Percentiles rank a stretch among this genome's conserved stretches.
These are phyloP conservation scores for Dactylis glomerata DNA, from an alignment of 176 grass and related monocot genomes.

Conservation along the genomic window DNA sequence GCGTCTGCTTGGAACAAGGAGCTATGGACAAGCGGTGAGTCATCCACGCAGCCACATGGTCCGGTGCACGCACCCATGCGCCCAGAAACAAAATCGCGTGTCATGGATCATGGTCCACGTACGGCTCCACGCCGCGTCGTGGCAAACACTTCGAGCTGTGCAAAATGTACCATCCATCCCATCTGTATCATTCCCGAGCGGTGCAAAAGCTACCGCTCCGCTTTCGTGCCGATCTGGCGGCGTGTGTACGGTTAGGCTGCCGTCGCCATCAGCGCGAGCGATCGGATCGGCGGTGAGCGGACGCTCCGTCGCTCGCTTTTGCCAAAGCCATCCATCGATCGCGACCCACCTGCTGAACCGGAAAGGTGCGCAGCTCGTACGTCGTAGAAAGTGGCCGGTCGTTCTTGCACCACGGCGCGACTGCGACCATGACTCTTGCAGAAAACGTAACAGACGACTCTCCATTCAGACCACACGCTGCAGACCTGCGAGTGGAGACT, in stretches of 20 bases:
- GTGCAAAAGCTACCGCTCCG: background rate
- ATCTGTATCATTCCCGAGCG: background rate
- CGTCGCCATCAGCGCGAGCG: background rate
- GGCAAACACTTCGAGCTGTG: too few relatives aligned
- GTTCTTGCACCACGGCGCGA: background rate
- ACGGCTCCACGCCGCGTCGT: too few relatives aligned
- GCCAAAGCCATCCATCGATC: background rate
- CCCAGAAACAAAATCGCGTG: too few relatives aligned
- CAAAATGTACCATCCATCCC: background rate
- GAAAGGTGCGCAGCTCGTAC: background rate
- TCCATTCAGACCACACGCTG: background rate
- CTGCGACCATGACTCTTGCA: background rate
- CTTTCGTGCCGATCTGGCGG: background rate
- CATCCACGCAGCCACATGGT: background rate
- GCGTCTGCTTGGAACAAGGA: too few relatives aligned
- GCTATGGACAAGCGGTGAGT: background rate
- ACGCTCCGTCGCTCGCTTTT: slow-evolving; percentile 11
- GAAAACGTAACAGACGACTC: too few relatives aligned
- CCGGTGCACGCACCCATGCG: background rate
- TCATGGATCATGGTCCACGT: too few relatives aligned
- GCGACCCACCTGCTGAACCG: background rate
- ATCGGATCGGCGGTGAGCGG: background rate
- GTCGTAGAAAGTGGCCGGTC: background rate
- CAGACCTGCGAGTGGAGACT: background rate
- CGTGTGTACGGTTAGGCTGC: background rate